Base-by-base conservation (phyloP, 257 asterid genomes). In the Buddleja alternifolia region DNA sequence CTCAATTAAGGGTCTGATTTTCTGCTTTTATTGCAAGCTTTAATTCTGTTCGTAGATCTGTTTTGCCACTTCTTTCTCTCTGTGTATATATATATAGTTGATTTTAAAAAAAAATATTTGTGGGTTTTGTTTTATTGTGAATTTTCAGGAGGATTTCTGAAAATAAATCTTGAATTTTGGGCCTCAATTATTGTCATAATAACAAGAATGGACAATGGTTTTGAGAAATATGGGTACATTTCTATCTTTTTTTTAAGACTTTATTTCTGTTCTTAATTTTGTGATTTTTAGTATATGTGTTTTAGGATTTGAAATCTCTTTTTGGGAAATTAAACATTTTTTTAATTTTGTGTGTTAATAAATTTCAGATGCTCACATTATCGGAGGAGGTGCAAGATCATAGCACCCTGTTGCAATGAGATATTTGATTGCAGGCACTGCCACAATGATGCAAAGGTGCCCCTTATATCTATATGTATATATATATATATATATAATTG, bases 341-440 rank as follows among this genome's bases (percentile, higher is more conserved):
- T 40, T 16, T 29, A n/a, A 16, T 44, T 34, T 21, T 34, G 14
- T 12, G 3, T 17, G 9, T 46, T 7, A 52, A 21, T 16, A 1
- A 4, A 10, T 55, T 63, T 21, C 54, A 86, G 89, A 40, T 86
- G 89, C 67, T 74, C 74, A 34, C 93, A 86, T 71, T 86, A 86
- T 21, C 54, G 73, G 48, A 80, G 93, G 73, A 82, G 84, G 57
- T 86, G 93, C 78, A 82, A 80, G 84, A 69, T 82, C 44, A 76
- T 69, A 74, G 84, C 93, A 50, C 88, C 93, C 8, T 84, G 90
- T 72, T 86, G 90, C 47, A 67, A 82, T 76, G 83, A 86, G 77
- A 63, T 84, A 21, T 84, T 84, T 65, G 82, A 82, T 73, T 86
- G 93, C 65, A 82, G 93, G 71, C 88, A 81, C 69, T 86, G 93